These are phyloP conservation scores for Posidonia oceanica DNA, from an alignment of 116 monocot species.

Conservation along the genomic window DNA sequence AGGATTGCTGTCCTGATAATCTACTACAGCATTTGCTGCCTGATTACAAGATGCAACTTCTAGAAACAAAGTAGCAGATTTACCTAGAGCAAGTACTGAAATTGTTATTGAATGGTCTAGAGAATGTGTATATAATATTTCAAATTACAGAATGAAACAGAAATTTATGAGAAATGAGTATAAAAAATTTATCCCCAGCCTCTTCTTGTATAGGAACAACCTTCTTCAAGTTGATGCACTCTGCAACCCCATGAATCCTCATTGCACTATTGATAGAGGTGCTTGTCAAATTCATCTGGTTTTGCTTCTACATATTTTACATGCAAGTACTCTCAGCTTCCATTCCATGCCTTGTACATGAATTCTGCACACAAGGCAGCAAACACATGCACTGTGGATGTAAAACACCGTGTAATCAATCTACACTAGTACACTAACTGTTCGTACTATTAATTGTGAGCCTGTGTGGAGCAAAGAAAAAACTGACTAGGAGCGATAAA, in stretches of 20 bases:
- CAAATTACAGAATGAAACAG: too few species aligned
- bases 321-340: conserved; percentile 52
- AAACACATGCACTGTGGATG: conserved; percentile 13
- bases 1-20: neutral
- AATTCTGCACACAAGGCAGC: conserved; percentile 48
- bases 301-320: conserved; percentile 21
- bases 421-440: neutral
- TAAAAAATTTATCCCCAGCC: neutral
- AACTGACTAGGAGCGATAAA: neutral
- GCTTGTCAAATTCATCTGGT: neutral
- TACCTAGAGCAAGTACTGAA: neutral
- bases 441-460: neutral
- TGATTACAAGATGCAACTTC: neutral
- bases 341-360: conserved; percentile 61
- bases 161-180: too few species aligned
- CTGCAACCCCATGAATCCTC: neutral
- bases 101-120: too few species aligned
- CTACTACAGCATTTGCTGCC: neutral
- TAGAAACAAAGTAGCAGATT: neutral
- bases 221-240: neutral
- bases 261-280: neutral
- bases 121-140: neutral
- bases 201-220: neutral
- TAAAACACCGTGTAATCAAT: neutral
- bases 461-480: neutral